Evolutionary conservation across 2,329 filamentous ascomycete genomes (phyloP), one percentile per base, ranked within the genome.

Genomic region (Byssothecium circinans): DNA sequence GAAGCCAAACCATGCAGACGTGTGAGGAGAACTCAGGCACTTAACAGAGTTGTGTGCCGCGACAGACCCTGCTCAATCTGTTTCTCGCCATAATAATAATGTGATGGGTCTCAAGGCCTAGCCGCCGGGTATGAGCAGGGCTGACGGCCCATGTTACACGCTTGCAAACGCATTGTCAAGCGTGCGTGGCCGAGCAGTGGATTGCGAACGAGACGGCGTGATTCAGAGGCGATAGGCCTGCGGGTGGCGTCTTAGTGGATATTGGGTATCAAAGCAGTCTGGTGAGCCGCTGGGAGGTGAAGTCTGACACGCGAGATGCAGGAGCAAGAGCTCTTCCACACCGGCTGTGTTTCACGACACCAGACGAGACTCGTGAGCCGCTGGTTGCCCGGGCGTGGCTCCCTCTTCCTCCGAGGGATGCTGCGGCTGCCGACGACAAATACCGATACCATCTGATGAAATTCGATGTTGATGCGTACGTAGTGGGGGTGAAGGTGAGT

Each of bases 231-330:
- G 43, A 57, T 57, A 57, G 57, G 61, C 50, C 52, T 30, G 36
- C 37, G 15, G n/a, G 22, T 41, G 43, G 46, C 19, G 41, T 51
- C 57, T 52, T 63, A 51, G 47, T 47, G 57, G 51, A 22, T 43
- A 42, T 36, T 23, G 45, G 60, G 68, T 69, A 56, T 70, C 67
- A 71, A 54, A 43, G 59, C 48, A 54, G 69, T 69, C 58, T 68
- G 67, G 67, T 53, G 57, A 63, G 58, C 52, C 57, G 61, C 64
- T 50, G 52, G 51, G 45, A 56, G 47, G 47, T 58, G 52, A 53
- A 49, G 52, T 56, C 56, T 70, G 67, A 68, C 55, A 71, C 69
- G 59, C 54, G 53, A 57, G 43, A 43, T 61, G 67, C 61, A 49
- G 47, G 58, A 64, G 59, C 48, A 45, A 52, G 50, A 44, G 17